phyloP scores from a whole-genome alignment of 352 stramenopile species.

The Nothophytophthora sp. region DNA sequence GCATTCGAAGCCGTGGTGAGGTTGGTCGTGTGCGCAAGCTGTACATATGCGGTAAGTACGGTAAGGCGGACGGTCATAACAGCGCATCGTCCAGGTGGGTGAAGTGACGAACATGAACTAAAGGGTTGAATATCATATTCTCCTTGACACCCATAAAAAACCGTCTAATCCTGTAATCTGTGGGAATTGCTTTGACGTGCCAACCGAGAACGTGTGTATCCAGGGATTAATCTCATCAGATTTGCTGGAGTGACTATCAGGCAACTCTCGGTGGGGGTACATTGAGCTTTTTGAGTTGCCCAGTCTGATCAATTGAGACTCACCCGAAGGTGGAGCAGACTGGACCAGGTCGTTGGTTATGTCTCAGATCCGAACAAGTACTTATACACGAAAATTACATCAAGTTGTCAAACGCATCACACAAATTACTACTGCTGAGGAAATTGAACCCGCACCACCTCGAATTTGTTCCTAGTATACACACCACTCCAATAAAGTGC shows the following conservation, averaged over 20 bases:
- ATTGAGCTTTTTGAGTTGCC: no score
- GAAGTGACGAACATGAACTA: no score
- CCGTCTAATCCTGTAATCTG: no score
- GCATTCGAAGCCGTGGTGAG: slow-evolving; percentile 17
- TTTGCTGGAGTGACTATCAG: no score
- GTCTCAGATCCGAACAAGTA: slow-evolving; percentile 25
- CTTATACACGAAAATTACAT: slow-evolving; percentile 33
- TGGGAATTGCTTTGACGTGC: no score
- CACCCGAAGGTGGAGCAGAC: slow-evolving; percentile 13
- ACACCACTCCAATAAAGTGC: slow-evolving; percentile 5
- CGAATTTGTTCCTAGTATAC: slow-evolving; percentile 1
- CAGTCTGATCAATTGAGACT: slow-evolving; percentile 8
- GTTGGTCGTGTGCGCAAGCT: not conserved
- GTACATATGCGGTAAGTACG: slow-evolving; percentile 6
- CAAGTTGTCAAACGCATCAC: slow-evolving; percentile 11
- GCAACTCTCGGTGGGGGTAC: no score
- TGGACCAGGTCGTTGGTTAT: slow-evolving; percentile 22
- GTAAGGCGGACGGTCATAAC: slow-evolving; percentile 3
- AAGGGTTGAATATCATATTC: no score
- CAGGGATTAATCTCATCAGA: no score
- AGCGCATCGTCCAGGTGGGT: no score
- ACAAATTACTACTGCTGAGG: not conserved
- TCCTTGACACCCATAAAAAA: no score
- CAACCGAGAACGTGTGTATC: no score
- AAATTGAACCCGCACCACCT: slow-evolving; percentile 9